Base-by-base conservation (phyloP, 208 protist genomes). In the Acanthamoeba castellanii region DNA sequence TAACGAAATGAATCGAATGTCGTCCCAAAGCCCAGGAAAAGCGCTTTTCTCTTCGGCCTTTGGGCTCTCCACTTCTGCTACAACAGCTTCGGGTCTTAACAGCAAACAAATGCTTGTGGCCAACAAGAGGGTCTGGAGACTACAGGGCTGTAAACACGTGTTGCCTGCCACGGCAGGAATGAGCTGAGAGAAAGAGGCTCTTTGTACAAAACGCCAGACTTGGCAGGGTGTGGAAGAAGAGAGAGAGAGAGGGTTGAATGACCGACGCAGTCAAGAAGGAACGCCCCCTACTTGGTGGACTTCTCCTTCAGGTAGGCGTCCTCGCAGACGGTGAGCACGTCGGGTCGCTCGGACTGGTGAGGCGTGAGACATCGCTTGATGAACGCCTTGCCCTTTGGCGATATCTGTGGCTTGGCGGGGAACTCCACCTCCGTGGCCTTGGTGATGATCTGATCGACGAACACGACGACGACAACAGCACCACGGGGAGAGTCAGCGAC, bases 271-370 rank as follows among this genome's bases (percentile, higher is more conserved):
- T 3, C 25, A 25, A 16, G 22, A 22, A 20, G 55, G 37, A 42
- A 2, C 11, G 52, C 52, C 52, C 57, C 57, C 27, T 66, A 66
- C 59, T 66, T 66, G 59, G 25, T 66, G 18, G 59, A 42, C 72
- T 82, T 82, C 34, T 89, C 82, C n/a, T 81, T 91, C 61, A 96
- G 76, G 81, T 96, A 96, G 42, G 91, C 9, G 64, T 96, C 91
- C 55, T 90, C 68, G n/a, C 82, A 96, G 13, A 96, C 52, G 61
- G 76, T 92, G 32, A 88, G 42, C 3, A 96, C 81, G 50, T 96
- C 95, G 47, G 95, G 95, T 70, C 95, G 74, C 25, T 81, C 22
- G 9, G 25, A 7, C 32, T 88, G 68, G 18, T 96, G 30, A 30
- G 82, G 82, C 4, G 55, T 89, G 55, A 93, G 89, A 68, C 89